phyloP scores from a whole-genome alignment of 768 basidiomycete species.

The Termitomyces sp. region DNA sequence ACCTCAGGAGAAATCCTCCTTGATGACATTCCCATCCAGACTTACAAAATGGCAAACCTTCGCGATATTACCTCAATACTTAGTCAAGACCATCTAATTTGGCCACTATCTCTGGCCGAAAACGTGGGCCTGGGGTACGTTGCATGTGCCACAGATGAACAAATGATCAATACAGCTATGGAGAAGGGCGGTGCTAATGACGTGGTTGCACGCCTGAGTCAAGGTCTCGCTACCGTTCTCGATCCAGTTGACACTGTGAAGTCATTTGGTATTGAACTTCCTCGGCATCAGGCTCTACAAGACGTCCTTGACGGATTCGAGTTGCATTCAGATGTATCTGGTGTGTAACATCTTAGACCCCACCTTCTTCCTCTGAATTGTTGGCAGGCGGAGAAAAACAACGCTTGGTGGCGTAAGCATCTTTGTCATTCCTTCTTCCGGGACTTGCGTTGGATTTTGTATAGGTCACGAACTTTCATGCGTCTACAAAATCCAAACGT shows the following conservation, averaged over 20 bases:
- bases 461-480: constrained; percentile 31
- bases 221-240: constrained; percentile 17
- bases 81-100: constrained; percentile 45
- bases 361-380: background rate
- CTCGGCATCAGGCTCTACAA: constrained; percentile 13
- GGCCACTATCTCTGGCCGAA: constrained; percentile 41
- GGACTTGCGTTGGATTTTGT: background rate
- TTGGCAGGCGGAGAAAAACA: constrained; percentile 23
- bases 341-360: background rate
- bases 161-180: constrained; percentile 27
- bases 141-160: constrained; percentile 11
- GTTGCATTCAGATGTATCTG: constrained; percentile 12
- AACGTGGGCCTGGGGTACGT: constrained; percentile 34
- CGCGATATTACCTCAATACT: constrained; percentile 44
- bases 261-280: constrained; percentile 6
- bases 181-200: constrained; percentile 24
- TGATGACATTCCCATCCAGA: constrained; percentile 35
- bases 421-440: background rate
- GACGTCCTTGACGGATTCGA: constrained; percentile 15
- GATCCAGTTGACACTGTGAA: constrained; percentile 9
- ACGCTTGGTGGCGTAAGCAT: constrained; percentile 23
- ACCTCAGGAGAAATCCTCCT: constrained; percentile 40
- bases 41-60: constrained; percentile 37
- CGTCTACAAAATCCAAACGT: constrained; percentile 22
- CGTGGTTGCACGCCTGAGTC: constrained; percentile 8